Evolutionary conservation across 345 rosid genomes (phyloP).

Genomic region (Raphanus sativus): DNA sequence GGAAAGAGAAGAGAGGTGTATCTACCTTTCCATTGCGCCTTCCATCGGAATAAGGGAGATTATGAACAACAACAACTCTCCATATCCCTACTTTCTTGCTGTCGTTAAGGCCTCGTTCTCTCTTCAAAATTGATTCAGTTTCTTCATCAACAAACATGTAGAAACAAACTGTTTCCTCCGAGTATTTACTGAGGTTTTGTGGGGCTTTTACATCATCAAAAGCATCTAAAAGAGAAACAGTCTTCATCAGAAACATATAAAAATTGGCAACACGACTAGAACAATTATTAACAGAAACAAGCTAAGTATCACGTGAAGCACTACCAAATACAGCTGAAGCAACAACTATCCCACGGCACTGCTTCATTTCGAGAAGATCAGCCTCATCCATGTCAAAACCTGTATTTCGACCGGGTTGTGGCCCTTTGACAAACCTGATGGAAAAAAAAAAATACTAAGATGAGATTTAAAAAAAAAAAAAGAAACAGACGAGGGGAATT

Average conservation of each 20-base stretch:
- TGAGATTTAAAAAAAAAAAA: background rate
- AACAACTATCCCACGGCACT: slow-evolving; percentile 85
- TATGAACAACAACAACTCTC: slow-evolving; percentile 85
- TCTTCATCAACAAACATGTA: slow-evolving; percentile 96
- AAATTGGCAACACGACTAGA: slow-evolving; percentile 1
- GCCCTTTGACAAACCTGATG: slow-evolving; percentile 82
- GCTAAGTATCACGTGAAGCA: slow-evolving; percentile 19
- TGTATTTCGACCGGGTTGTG: slow-evolving; percentile 72
- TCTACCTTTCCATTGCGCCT: slow-evolving; percentile 95
- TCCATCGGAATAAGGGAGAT: slow-evolving; percentile 84
- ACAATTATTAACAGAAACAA: background rate
- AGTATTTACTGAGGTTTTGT: slow-evolving; percentile 68
- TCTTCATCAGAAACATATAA: slow-evolving; percentile 28
- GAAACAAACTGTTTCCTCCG: slow-evolving; percentile 80
- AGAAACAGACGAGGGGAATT: background rate
- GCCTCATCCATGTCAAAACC: slow-evolving; percentile 84
- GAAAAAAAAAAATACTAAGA: background rate
- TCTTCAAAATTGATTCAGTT: slow-evolving; percentile 80
- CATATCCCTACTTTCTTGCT: slow-evolving; percentile 74
- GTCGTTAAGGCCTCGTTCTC: slow-evolving; percentile 51
- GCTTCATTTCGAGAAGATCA: slow-evolving; percentile 89
- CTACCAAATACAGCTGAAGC: slow-evolving; percentile 97
- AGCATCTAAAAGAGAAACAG: slow-evolving; percentile 55
- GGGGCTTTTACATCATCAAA: slow-evolving; percentile 94
- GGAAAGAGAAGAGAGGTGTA: slow-evolving; percentile 12